Base-by-base conservation (phyloP, 805 yeast species). In the Nakazawaea molendinolei region DNA sequence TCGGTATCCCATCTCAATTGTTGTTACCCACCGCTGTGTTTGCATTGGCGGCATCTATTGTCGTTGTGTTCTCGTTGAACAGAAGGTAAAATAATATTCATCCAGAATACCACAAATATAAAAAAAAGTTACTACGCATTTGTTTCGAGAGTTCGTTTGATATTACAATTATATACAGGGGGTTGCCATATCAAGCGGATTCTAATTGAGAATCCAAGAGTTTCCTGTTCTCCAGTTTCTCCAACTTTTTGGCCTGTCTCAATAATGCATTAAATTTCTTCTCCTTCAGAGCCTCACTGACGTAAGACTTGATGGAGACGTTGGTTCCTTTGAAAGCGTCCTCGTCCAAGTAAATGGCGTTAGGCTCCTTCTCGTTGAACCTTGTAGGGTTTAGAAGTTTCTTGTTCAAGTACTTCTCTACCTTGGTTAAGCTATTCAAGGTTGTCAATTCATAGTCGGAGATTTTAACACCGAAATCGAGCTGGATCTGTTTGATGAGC, bases 321-420 rank as follows among this genome's bases (percentile, higher is more conserved):
- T 82, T 84, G 4, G 73, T 63, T 26, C 81, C 75, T 21, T 58
- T 63, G 49, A 75, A 82, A 30, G 73, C 78, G 20, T 63, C 65
- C 6, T 63, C 54, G 39, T 74, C 62, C 46, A 85, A 63, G 42
- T 77, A 75, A 38, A 85, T 73, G 20, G 86, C 90, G 48, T 81
- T 73, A n/a, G 92, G 87, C 49, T 77, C 73, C 52, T 77, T 70
- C 51, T 81, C 87, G 47, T 71, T 73, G 44, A 61, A 69, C 51
- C 61, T 60, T 47, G 67, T 62, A 14, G 50, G 46, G 16, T 67
- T 65, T 18, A 69, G 60, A n/a, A 67, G 52, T 38, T 57, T 43
- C 8, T 46, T 36, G 1, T 45, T 23, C 32, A 74, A 56, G 36
- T 65, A 67, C 0, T 47, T 38, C 38, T 58, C 55, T 25, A 79